phyloP scores from a whole-genome alignment of 495 filamentous ascomycete species.

The Tirmania nivea region DNA sequence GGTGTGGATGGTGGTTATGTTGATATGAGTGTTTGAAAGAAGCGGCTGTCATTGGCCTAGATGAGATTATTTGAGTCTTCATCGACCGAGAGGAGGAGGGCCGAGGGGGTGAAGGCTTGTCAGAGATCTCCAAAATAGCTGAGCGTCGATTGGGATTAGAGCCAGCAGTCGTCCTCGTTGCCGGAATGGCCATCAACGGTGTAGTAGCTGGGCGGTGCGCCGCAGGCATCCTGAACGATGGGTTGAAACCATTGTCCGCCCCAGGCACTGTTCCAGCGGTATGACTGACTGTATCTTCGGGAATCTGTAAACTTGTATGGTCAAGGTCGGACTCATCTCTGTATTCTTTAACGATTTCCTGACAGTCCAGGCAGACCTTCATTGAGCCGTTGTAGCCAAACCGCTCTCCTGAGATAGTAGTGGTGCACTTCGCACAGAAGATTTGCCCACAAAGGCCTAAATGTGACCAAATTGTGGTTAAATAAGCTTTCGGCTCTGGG shows the following conservation, averaged over 20 bases:
- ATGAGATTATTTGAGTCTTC: conserved; percentile 44
- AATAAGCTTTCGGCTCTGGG: neutral
- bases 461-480: neutral
- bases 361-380: conserved; percentile 86
- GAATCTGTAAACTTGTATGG: conserved; percentile 40
- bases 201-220: conserved; percentile 17
- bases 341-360: conserved; percentile 71
- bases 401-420: conserved; percentile 57
- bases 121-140: conserved; percentile 71
- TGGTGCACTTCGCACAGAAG: conserved; percentile 91
- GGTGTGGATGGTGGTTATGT: conserved; percentile 44
- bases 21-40: conserved; percentile 76
- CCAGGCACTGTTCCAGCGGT: conserved; percentile 19
- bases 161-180: conserved; percentile 55
- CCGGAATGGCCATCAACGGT: conserved; percentile 66
- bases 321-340: conserved; percentile 71
- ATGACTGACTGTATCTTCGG: conserved; percentile 9
- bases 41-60: conserved; percentile 47
- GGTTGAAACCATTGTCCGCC: conserved; percentile 9
- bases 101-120: conserved; percentile 44
- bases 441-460: conserved; percentile 67
- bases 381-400: conserved; percentile 78
- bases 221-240: conserved; percentile 13
- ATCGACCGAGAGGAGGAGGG: conserved; percentile 86
- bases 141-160: conserved; percentile 61